A percentile compares a stretch with the other conserved stretches of the same genome.
Conservation (phyloP, 2,329 filamentous ascomycete genomes). For the Phialophora tarda region DNA sequence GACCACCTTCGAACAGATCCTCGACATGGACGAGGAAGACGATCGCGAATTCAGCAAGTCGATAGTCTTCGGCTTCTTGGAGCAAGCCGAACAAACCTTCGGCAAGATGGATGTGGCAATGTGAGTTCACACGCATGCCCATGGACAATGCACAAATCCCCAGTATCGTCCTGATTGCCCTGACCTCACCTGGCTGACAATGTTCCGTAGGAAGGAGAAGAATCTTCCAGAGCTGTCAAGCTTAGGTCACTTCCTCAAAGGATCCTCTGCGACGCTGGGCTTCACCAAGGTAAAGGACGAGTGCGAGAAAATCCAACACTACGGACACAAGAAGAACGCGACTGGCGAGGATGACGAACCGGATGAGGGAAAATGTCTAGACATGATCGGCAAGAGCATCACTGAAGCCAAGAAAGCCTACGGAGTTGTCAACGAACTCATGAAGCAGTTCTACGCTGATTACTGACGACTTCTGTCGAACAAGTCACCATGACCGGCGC, state of each 20-base stretch:
- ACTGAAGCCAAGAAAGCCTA: conserved; percentile 77
- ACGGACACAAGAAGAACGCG: conserved; percentile 79
- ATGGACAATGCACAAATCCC: neutral
- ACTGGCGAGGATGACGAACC: conserved; percentile 70
- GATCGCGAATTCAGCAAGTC: conserved; percentile 85
- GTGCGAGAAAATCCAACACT: conserved; percentile 97
- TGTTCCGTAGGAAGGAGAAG: conserved; percentile 62
- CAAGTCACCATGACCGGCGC: neutral
- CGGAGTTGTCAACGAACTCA: conserved; percentile 69
- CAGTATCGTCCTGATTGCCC: neutral
- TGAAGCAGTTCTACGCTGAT: conserved; percentile 73
- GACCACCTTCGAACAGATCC: conserved; percentile 86
- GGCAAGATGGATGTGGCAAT: conserved; percentile 78
- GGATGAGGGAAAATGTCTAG: conserved; percentile 71
- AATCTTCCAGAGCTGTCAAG: conserved; percentile 77
- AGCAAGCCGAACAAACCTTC: conserved; percentile 87
- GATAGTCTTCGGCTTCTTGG: conserved; percentile 91
- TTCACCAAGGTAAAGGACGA: conserved; percentile 87
- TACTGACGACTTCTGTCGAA: neutral
- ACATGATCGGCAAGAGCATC: conserved; percentile 73
- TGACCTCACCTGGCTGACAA: conserved; percentile 7
- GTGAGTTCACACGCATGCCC: conserved; percentile 56
- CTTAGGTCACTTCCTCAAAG: conserved; percentile 95
- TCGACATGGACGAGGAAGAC: conserved; percentile 95
- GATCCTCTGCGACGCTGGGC: conserved; percentile 91